Conservation (phyloP, 2,329 filamentous ascomycete genomes). For the Fusarium torulosum region DNA sequence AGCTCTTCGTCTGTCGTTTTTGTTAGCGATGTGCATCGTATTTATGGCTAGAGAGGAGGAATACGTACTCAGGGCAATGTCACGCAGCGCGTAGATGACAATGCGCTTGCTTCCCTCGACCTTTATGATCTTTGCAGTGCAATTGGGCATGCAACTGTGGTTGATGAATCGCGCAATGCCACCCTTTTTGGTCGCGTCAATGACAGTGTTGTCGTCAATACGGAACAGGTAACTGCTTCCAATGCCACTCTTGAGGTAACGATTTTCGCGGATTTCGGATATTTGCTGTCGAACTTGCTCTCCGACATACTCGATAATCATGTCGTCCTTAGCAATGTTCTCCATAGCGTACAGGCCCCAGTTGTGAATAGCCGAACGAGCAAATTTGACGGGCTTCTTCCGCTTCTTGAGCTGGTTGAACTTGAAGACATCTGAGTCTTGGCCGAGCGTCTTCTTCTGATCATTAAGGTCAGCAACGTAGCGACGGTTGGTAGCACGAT, state of each 20-base stretch:
- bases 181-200: slow-evolving; percentile 98
- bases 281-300: slow-evolving; percentile 98
- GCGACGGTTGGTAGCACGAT: slow-evolving; percentile 94
- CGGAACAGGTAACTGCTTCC: slow-evolving; percentile 98
- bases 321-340: slow-evolving; percentile 95
- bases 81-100: slow-evolving; percentile 96
- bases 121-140: slow-evolving; percentile 99
- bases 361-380: slow-evolving; percentile 96
- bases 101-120: slow-evolving; percentile 98
- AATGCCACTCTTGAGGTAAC: slow-evolving; percentile 95
- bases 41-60: not conserved
- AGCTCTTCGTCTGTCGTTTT: slow-evolving; percentile 86
- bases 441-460: slow-evolving; percentile 86
- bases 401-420: slow-evolving; percentile 99
- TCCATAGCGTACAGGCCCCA: slow-evolving; percentile 99
- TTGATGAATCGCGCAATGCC: slow-evolving; percentile 99
- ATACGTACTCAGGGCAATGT: slow-evolving; percentile 91
- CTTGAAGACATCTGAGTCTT: slow-evolving; percentile 89
- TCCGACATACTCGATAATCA: slow-evolving; percentile 99
- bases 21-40: slow-evolving; percentile 23
- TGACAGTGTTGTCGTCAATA: slow-evolving; percentile 96
- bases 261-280: slow-evolving; percentile 92
- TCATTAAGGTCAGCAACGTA: slow-evolving; percentile 95
- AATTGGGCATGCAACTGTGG: slow-evolving; percentile 97
- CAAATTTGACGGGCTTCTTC: slow-evolving; percentile 99